Evolutionary conservation across 768 basidiomycete species (phyloP), one percentile per base, ranked within the genome.

Genomic region (Xerocomellus amylosporus): DNA sequence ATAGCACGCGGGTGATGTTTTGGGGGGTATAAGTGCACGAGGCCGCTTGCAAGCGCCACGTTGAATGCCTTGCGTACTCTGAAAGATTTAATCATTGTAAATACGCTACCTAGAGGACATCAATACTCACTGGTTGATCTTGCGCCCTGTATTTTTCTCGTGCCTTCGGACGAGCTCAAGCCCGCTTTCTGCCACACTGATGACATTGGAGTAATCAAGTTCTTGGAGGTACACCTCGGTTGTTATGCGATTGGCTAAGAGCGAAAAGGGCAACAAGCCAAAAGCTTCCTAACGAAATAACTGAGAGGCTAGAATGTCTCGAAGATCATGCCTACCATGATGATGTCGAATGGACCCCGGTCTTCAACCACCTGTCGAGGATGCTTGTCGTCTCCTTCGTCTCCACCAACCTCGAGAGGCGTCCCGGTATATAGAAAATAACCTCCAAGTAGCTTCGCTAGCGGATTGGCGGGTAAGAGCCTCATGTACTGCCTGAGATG

Each of bases 21-120:
- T 0, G 96, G 96, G 28, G 95, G 85, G 68, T 83, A 91, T 46
- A 89, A 77, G 64, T 97, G 88, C 4, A 93, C 88, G 15, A 97
- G 78, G 5, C 90, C 84, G 0, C 84, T 86, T 2, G 85, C 87
- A 13, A 96, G 77, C 5, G 78, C 76, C 12, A 85, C 78, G 54
- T 93, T 85, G 65, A 97, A 82, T 4, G 84, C 84, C 45, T 81
- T 80, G 43, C 77, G 77, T 13, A 79, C 79, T 47, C 92, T 94
- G 50, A 42, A 52, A n/a, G 50, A 31, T 24, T 48, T 34, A 36
- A 52, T 17, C 39, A 8, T 49, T n/a, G 42, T 33, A 55, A 34
- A 22, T 40, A 31, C 8, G 30, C 31, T 28, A 26, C 26, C 36
- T 12, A 2, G 41, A 13, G 41, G 37, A 44, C 17, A 28, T 38